These are phyloP conservation scores for Xylariaceae sp. DNA, from an alignment of 2,329 filamentous ascomycete genomes.

Conservation along the genomic window DNA sequence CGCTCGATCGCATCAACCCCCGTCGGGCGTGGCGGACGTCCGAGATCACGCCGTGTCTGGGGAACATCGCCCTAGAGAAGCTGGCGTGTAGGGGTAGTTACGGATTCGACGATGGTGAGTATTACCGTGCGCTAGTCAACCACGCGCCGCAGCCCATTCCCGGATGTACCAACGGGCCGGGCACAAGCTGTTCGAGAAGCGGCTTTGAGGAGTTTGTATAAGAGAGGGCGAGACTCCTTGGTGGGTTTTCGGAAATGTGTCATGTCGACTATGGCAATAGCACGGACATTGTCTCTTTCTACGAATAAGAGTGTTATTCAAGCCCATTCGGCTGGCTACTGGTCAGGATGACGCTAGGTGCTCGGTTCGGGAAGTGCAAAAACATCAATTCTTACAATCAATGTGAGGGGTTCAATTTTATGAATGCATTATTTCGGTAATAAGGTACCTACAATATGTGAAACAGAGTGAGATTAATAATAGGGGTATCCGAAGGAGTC, in stretches of 20 bases:
- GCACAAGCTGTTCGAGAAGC: slow-evolving; percentile 44
- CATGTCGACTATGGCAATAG: background rate
- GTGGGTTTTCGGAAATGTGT: slow-evolving; percentile 42
- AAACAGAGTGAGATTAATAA: no score
- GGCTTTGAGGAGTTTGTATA: slow-evolving; percentile 43
- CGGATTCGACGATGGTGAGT: slow-evolving; percentile 55
- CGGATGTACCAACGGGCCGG: slow-evolving; percentile 46
- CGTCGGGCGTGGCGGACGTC: slow-evolving; percentile 64
- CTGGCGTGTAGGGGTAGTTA: slow-evolving; percentile 59
- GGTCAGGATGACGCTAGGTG: no score
- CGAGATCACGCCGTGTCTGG: slow-evolving; percentile 64
- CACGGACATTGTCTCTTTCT: background rate
- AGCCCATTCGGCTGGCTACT: background rate
- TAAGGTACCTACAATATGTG: no score
- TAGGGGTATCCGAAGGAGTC: no score
- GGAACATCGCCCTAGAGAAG: slow-evolving; percentile 67
- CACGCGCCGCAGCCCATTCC: slow-evolving; percentile 45
- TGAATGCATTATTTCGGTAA: no score
- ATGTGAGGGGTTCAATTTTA: no score
- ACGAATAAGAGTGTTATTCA: background rate
- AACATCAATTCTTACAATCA: no score
- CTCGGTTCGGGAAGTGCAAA: no score
- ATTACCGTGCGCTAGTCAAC: slow-evolving; percentile 48
- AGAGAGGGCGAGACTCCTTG: slow-evolving; percentile 40
- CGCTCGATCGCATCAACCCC: slow-evolving; percentile 62